Conservation (phyloP, 495 filamentous ascomycete species). For the Thermochaetoides thermophila region DNA sequence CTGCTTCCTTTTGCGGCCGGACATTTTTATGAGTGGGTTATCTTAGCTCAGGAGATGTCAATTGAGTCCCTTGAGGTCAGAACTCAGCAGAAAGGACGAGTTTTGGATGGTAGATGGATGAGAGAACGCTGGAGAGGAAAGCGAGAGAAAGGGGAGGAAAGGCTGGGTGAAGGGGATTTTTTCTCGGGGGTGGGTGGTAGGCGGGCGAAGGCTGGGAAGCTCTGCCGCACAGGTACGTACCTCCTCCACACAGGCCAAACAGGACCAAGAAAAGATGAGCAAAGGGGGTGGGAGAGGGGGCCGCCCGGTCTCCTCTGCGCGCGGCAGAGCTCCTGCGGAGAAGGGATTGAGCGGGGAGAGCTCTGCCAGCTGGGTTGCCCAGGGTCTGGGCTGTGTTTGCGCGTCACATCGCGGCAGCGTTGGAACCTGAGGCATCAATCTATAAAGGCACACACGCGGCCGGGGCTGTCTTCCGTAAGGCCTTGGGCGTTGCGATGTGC, state of each 20-base stretch:
- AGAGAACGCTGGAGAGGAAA: constrained; percentile 12
- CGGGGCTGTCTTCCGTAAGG: too few species aligned
- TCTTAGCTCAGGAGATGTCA: too few species aligned
- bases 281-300: constrained; percentile 17
- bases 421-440: constrained; percentile 7
- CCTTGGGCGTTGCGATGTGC: not conserved
- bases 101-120: constrained; percentile 7
- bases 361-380: constrained; percentile 2
- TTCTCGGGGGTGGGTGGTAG: constrained; percentile 15
- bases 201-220: constrained; percentile 21
- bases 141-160: constrained; percentile 20
- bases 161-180: too few species aligned
- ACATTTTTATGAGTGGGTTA: constrained; percentile 24
- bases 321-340: not conserved
- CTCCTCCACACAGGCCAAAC: constrained; percentile 1
- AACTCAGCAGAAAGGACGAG: too few species aligned
- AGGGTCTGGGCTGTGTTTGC: constrained; percentile 4
- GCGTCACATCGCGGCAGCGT: constrained; percentile 6
- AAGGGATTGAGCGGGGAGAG: constrained; percentile 3
- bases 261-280: constrained; percentile 9
- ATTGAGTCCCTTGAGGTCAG: too few species aligned
- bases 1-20: constrained; percentile 33
- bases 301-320: not conserved
- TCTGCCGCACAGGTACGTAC: constrained; percentile 18
- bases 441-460: too few species aligned